Evolutionary conservation across 1,139 yeast genomes (phyloP).

Genomic region (Hyphopichia pseudoburtonii): DNA sequence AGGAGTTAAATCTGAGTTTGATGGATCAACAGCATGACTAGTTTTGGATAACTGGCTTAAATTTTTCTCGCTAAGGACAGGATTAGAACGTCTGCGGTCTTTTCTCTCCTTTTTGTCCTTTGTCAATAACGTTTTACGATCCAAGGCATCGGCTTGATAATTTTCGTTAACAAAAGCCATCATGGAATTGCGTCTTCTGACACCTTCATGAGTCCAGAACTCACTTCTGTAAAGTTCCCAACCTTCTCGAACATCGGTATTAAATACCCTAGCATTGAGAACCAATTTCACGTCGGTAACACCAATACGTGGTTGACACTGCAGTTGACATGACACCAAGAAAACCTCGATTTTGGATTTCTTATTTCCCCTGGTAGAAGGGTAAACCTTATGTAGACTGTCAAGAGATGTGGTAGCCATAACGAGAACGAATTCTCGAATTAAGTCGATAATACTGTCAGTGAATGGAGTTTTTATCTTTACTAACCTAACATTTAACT

Average conservation of each 20-base stretch:
- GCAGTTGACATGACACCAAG: slow-evolving; percentile 44
- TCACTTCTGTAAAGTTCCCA: slow-evolving; percentile 95
- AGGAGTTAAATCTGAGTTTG: background rate
- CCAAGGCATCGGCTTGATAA: slow-evolving; percentile 15
- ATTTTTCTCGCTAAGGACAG: slow-evolving; percentile 3
- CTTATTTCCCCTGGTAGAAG: slow-evolving; percentile 31
- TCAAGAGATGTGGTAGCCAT: slow-evolving; percentile 26
- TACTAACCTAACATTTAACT: slow-evolving; percentile 75
- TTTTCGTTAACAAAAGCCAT: slow-evolving; percentile 29
- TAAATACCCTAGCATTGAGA: slow-evolving; percentile 77
- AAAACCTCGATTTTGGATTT: slow-evolving; percentile 41
- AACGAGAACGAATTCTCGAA: slow-evolving; percentile 39
- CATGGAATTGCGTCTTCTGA: slow-evolving; percentile 56
- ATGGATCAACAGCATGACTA: background rate
- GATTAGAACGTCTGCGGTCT: slow-evolving; percentile 30
- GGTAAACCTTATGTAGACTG: slow-evolving; percentile 36
- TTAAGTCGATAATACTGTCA: slow-evolving; percentile 51
- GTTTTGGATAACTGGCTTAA: background rate
- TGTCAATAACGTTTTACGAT: slow-evolving; percentile 28
- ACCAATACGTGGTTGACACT: slow-evolving; percentile 47
- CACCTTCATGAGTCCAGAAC: slow-evolving; percentile 87
- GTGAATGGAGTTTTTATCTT: slow-evolving; percentile 61
- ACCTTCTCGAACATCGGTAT: slow-evolving; percentile 82
- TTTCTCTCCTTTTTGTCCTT: slow-evolving; percentile 39
- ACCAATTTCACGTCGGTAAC: slow-evolving; percentile 65